These are phyloP conservation scores for Aspergillus egyptiacus DNA, from an alignment of 495 filamentous ascomycete genomes.

Conservation along the genomic window DNA sequence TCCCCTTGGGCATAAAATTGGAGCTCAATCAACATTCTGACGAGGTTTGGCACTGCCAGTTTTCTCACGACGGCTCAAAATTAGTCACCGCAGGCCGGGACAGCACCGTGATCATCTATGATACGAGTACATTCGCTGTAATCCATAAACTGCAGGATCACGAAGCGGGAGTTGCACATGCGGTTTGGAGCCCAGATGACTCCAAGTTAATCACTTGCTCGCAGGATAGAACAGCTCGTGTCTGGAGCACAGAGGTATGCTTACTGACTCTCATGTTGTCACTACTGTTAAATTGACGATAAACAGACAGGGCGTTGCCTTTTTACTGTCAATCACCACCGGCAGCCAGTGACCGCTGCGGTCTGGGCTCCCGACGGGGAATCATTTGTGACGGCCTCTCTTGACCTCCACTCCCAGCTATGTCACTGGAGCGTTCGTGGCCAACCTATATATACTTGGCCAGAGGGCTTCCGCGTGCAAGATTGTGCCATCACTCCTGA, in stretches of 20 bases:
- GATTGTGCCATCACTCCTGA: slow-evolving; percentile 78
- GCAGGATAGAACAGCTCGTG: slow-evolving; percentile 62
- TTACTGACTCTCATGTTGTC: not conserved
- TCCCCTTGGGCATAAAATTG: slow-evolving; percentile 60
- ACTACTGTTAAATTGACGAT: not conserved
- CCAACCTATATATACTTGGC: slow-evolving; percentile 58
- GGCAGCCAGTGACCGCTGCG: slow-evolving; percentile 76
- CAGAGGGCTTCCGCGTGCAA: slow-evolving; percentile 67
- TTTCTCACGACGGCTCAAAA: slow-evolving; percentile 81
- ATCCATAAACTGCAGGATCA: slow-evolving; percentile 61
- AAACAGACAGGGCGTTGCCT: slow-evolving; percentile 63
- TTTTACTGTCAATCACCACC: slow-evolving; percentile 58
- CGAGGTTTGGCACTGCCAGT: slow-evolving; percentile 86
- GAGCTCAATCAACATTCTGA: slow-evolving; percentile 71
- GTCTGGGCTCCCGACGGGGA: slow-evolving; percentile 77
- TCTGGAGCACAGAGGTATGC: slow-evolving; percentile 76
- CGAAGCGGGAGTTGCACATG: slow-evolving; percentile 59
- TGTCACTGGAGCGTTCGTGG: slow-evolving; percentile 57
- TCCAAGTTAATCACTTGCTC: slow-evolving; percentile 76
- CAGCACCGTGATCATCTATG: slow-evolving; percentile 71
- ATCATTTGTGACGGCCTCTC: slow-evolving; percentile 73
- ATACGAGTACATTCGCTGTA: slow-evolving; percentile 62
- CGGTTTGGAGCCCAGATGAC: slow-evolving; percentile 91
- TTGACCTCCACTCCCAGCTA: slow-evolving; percentile 61
- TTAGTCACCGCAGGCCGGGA: slow-evolving; percentile 79